Conservation (phyloP, 352 stramenopile species). For the Globisporangium spiculum region DNA sequence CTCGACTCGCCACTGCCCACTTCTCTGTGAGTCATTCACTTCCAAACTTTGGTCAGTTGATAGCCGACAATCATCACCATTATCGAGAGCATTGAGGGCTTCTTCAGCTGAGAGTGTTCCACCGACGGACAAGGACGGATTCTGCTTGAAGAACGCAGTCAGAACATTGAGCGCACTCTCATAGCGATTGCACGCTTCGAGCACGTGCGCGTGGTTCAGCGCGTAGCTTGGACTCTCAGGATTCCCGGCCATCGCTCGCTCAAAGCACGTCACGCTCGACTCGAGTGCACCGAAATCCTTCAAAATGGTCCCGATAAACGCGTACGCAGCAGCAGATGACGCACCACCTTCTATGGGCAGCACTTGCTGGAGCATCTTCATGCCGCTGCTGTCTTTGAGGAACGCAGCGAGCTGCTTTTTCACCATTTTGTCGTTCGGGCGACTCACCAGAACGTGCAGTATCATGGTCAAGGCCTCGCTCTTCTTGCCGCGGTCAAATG, state of each 20-base stretch:
- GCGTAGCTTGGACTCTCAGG: slow-evolving; percentile 54
- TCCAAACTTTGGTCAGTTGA: neutral
- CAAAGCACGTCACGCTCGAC: slow-evolving; percentile 52
- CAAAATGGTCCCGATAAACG: slow-evolving; percentile 70
- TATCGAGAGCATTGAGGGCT: slow-evolving; percentile 35
- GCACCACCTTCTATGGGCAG: slow-evolving; percentile 30
- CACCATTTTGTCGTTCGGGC: slow-evolving; percentile 44
- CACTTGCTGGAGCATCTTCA: slow-evolving; percentile 39
- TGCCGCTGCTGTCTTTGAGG: slow-evolving; percentile 32
- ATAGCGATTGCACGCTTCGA: slow-evolving; percentile 49
- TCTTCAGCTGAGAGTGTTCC: slow-evolving; percentile 23
- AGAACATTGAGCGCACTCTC: slow-evolving; percentile 41
- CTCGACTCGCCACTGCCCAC: slow-evolving; percentile 23
- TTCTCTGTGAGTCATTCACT: neutral
- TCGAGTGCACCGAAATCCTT: slow-evolving; percentile 68
- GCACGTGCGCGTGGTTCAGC: slow-evolving; percentile 60
- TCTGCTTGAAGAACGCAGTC: slow-evolving; percentile 36
- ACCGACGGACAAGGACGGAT: slow-evolving; percentile 32
- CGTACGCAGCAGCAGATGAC: slow-evolving; percentile 60
- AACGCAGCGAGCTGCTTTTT: slow-evolving; percentile 50
- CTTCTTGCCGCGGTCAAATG: slow-evolving; percentile 55
- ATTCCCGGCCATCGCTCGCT: slow-evolving; percentile 36
- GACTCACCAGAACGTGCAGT: slow-evolving; percentile 55
- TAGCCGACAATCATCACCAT: slow-evolving; percentile 18
- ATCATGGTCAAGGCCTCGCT: slow-evolving; percentile 67